Conservation (phyloP, 1,139 yeast genomes). For the Suzukiozyma palmioleophila region DNA sequence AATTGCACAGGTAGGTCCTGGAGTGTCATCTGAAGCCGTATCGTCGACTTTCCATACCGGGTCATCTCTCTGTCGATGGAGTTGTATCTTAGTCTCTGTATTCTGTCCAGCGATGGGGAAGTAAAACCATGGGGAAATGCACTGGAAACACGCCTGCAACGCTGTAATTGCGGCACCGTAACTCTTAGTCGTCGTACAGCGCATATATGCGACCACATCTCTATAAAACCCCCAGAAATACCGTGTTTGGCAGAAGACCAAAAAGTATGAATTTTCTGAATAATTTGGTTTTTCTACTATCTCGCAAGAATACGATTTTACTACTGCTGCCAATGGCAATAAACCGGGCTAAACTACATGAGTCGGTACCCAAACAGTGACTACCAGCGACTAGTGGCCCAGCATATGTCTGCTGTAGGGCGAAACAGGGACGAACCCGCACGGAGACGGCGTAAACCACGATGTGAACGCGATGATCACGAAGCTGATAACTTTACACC, state of each 20-base stretch:
- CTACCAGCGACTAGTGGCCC: conserved; percentile 1
- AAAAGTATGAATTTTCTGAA: neutral
- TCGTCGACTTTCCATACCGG: conserved; percentile 13
- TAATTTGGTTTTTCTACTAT: neutral
- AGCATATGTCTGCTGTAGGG: neutral
- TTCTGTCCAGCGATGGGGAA: conserved; percentile 18
- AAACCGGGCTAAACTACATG: neutral
- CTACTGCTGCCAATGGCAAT: neutral
- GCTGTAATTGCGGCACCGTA: neutral
- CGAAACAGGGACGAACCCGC: neutral
- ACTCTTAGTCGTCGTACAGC: conserved; percentile 3
- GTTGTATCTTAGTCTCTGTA: conserved; percentile 22
- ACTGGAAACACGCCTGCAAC: conserved; percentile 1
- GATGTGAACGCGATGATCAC: neutral
- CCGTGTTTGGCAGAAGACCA: neutral
- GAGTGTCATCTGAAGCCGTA: conserved; percentile 21
- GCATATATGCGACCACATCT: neutral
- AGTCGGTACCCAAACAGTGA: neutral
- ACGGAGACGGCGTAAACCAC: neutral
- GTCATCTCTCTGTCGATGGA: conserved; percentile 16
- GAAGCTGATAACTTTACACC: neutral
- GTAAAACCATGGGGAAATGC: neutral
- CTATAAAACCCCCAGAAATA: neutral
- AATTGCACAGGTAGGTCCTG: conserved; percentile 24
- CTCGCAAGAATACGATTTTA: neutral